Conservation (phyloP, 352 stramenopile species). For the Phytophthora rubi region DNA sequence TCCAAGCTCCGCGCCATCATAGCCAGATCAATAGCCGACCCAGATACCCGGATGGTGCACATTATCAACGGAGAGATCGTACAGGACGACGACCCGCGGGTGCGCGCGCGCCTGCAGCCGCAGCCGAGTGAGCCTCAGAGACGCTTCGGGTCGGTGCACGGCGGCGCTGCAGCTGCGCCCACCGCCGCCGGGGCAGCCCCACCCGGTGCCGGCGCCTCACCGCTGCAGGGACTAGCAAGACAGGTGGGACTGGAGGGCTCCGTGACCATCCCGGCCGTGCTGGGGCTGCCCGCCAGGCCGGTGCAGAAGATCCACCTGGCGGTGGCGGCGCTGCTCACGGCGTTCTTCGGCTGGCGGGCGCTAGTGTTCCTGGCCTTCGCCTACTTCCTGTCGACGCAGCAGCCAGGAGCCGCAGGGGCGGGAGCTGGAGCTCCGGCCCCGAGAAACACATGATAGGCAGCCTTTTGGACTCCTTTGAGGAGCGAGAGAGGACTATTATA, state of each 20-base stretch:
- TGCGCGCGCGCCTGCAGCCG: constrained; percentile 42
- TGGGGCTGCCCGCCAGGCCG: constrained; percentile 55
- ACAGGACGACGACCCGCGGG: constrained; percentile 79
- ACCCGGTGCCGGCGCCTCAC: constrained; percentile 33
- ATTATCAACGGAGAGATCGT: constrained; percentile 92
- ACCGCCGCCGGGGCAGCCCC: constrained; percentile 7
- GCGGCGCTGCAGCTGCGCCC: constrained; percentile 20
- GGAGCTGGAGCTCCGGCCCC: constrained; percentile 8
- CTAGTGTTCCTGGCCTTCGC: constrained; percentile 74
- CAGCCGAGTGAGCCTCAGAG: constrained; percentile 19
- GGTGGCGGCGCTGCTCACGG: constrained; percentile 56
- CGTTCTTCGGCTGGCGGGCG: constrained; percentile 77
- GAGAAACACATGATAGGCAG: constrained; percentile 21
- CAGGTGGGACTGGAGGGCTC: constrained; percentile 68
- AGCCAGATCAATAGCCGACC: background rate
- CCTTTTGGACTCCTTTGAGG: background rate
- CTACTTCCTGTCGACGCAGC: constrained; percentile 68
- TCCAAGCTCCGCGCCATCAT: background rate
- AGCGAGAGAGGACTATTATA: background rate
- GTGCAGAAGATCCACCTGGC: constrained; percentile 80
- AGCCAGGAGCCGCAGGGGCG: constrained; percentile 21
- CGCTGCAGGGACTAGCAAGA: constrained; percentile 53
- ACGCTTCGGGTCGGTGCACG: constrained; percentile 41
- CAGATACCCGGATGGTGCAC: constrained; percentile 66
- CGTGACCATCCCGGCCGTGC: constrained; percentile 62